Base-by-base conservation (phyloP, 768 basidiomycete species). In the Cantharellus cinnabarinus region DNA sequence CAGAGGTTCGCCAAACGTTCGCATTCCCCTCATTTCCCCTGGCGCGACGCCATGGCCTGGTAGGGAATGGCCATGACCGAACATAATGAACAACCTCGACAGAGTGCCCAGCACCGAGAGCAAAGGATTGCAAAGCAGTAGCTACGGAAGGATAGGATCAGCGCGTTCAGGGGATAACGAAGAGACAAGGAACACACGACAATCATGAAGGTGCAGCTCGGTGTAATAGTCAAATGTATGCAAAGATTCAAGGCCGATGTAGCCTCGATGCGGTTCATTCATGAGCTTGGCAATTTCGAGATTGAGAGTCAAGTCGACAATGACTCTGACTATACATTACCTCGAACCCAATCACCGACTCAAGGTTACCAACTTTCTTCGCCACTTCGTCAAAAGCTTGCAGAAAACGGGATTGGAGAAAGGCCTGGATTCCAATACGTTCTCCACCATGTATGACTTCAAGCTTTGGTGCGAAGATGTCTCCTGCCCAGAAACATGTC, bases 251-350 rank as follows among this genome's bases (percentile, higher is more conserved):
- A 95, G 72, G 58, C 83, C 78, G 61, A 94, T 81, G 68, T 94
- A 98, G 48, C 94, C 95, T 65, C 83, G 76, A 71, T 99, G 91
- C 0, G 91, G 91, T 70, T 95, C 91, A 64, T 97, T 95, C 77
- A 94, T 82, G 68, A 90, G 78, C 89, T 93, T 63, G 38, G 37
- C 35, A 3, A 40, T 39, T 5, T 42, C 60, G 42, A 58, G 37
- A 3, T 37, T 10, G 40, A 50, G 37, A n/a, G 34, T 29, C 39
- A 42, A 40, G 42, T 35, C n/a, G 37, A 62, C 4, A 35, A 5
- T 5, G n/a, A 34, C 20, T 29, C 20, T 29, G 20, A 29, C 20
- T 29, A 29, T 29, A 34, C 62, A 71, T 53, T 63, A 90, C 91
- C 78, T 97, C 86, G 60, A 94, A 91, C 0, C 94, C 94, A 29